phyloP scores from a whole-genome alignment of 352 stramenopile species.

The Blastocystis sp. region DNA sequence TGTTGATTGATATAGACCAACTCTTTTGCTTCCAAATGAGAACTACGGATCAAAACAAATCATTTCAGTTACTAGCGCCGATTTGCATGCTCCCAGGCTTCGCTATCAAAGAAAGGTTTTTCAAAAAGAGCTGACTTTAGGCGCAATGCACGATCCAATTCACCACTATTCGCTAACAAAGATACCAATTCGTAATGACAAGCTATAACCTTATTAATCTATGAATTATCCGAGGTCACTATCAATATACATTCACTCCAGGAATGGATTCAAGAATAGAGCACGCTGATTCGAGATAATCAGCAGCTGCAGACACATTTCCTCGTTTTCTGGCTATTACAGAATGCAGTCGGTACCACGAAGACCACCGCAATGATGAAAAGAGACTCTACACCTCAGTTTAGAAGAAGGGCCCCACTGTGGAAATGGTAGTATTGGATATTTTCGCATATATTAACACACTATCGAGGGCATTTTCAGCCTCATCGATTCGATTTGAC shows the following conservation, averaged over 20 bases:
- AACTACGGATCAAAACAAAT: not conserved
- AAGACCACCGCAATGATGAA: slow-evolving; percentile 48
- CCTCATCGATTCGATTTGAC: not conserved
- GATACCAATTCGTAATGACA: slow-evolving; percentile 45
- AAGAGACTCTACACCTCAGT: not conserved
- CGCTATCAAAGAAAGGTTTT: slow-evolving; percentile 27
- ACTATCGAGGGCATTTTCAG: slow-evolving; percentile 24
- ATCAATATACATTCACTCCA: not conserved
- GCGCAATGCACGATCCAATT: slow-evolving; percentile 23
- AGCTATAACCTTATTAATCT: slow-evolving; percentile 33
- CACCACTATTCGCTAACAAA: not conserved
- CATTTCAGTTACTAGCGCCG: not conserved
- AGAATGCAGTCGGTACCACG: slow-evolving; percentile 38
- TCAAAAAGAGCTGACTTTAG: slow-evolving; percentile 40
- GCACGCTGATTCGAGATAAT: slow-evolving; percentile 24
- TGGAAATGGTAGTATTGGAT: not conserved
- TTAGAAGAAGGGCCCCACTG: not conserved
- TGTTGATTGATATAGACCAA: slow-evolving; percentile 27
- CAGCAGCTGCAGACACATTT: not conserved
- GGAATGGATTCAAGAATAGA: slow-evolving; percentile 30
- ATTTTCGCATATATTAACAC: slow-evolving; percentile 43
- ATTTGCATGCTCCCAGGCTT: slow-evolving; percentile 47
- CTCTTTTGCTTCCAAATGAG: not conserved
- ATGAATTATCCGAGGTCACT: not conserved
- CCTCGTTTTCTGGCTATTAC: not conserved